Evolutionary conservation across 768 basidiomycete species (phyloP).

Genomic region (Lactifluus echinatus): DNA sequence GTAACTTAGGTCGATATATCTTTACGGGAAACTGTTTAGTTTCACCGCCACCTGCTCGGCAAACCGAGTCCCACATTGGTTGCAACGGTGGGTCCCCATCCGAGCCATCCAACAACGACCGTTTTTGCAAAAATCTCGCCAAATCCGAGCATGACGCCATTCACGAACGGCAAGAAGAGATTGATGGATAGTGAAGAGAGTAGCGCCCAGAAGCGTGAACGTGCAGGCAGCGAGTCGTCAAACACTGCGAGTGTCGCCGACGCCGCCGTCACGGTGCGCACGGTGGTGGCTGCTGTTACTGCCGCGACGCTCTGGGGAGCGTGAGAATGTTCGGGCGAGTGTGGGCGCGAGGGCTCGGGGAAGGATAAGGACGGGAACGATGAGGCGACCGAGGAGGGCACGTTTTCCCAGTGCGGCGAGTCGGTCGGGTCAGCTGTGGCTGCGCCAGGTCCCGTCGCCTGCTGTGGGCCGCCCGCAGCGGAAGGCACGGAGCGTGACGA

Average conservation of each 20-base stretch:
- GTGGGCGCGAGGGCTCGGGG: constrained; percentile 51
- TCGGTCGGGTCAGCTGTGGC: constrained; percentile 25
- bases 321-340: constrained; percentile 28
- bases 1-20: background rate
- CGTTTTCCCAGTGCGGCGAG: constrained; percentile 53
- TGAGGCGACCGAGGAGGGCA: constrained; percentile 35
- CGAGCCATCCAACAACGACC: constrained; percentile 48
- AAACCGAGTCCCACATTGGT: constrained; percentile 20
- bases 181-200: constrained; percentile 77
- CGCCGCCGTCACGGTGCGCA: constrained; percentile 21
- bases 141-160: constrained; percentile 95
- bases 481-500: background rate
- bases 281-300: background rate
- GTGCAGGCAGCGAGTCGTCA: constrained; percentile 54
- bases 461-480: too few species aligned
- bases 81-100: constrained; percentile 31
- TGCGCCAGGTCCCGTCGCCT: too few species aligned
- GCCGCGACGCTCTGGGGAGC: constrained; percentile 17
- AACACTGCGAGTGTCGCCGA: constrained; percentile 59
- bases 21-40: background rate
- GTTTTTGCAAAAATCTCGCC: constrained; percentile 88
- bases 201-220: constrained; percentile 60
- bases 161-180: constrained; percentile 78
- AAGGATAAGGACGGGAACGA: constrained; percentile 79
- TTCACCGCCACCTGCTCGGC: background rate